phyloP scores from a whole-genome alignment of 495 filamentous ascomycete genomes.

The Xylaria acuta region DNA sequence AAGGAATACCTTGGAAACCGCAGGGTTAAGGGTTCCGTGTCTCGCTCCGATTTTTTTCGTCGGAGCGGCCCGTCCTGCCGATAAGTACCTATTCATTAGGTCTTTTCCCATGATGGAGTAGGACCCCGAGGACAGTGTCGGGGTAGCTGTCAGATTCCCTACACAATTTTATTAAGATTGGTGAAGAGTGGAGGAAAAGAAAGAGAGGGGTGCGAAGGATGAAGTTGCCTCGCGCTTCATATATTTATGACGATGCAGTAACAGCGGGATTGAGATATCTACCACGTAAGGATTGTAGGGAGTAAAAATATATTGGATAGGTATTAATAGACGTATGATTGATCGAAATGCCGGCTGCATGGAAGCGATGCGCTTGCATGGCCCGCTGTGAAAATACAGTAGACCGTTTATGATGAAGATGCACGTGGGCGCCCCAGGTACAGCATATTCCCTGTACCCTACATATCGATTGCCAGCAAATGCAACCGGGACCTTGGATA shows the following conservation, averaged over 20 bases:
- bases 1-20: constrained; percentile 1
- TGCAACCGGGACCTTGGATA: not conserved
- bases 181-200: not conserved
- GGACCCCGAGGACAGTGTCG: not conserved
- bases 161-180: not conserved
- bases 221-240: not conserved
- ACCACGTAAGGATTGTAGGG: not conserved
- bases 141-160: not conserved
- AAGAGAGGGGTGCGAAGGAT: not conserved
- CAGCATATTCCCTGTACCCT: constrained; percentile 4
- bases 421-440: constrained; percentile 2
- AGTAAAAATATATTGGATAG: not conserved
- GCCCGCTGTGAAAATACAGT: constrained; percentile 2
- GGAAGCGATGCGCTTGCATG: constrained; percentile 2
- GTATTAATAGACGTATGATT: not conserved
- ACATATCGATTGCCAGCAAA: not conserved
- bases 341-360: constrained; percentile 1
- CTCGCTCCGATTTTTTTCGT: constrained; percentile 3
- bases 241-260: not conserved
- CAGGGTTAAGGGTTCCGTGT: not conserved
- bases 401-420: constrained; percentile 4
- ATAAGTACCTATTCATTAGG: not conserved
- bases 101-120: constrained; percentile 3
- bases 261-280: not conserved
- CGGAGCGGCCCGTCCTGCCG: constrained; percentile 17